phyloP scores from a whole-genome alignment of 768 basidiomycete genomes.

The Kwoniella shandongensis region DNA sequence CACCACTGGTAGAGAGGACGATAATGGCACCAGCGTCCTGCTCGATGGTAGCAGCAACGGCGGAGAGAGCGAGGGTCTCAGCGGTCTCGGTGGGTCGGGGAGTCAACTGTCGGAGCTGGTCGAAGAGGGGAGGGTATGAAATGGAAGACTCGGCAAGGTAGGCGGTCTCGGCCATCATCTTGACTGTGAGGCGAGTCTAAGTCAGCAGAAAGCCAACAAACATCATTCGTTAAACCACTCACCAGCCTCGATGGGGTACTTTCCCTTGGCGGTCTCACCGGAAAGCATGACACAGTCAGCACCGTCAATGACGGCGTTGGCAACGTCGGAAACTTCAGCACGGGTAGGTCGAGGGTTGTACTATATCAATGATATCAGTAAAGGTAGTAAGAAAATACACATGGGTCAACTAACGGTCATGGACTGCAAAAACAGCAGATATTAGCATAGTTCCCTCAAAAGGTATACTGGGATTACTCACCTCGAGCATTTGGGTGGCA shows the following conservation, averaged over 20 bases:
- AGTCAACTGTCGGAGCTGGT: constrained; percentile 76
- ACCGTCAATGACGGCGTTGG: constrained; percentile 97
- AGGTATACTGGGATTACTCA: constrained; percentile 52
- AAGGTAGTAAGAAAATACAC: background rate
- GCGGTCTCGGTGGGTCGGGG: constrained; percentile 86
- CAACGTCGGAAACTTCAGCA: constrained; percentile 95
- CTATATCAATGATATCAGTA: constrained; percentile 54
- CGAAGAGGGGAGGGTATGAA: constrained; percentile 90
- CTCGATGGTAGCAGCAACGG: constrained; percentile 91
- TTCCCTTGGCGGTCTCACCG: constrained; percentile 97
- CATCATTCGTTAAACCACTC: constrained; percentile 50
- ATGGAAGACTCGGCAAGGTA: constrained; percentile 92
- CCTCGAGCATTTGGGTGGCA: constrained; percentile 99
- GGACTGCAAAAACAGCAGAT: constrained; percentile 1
- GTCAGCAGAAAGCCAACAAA: background rate
- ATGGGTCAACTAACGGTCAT: constrained; percentile 17
- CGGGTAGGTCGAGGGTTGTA: constrained; percentile 98
- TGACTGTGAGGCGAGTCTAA: constrained; percentile 60
- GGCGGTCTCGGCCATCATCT: constrained; percentile 99
- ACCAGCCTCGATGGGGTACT: constrained; percentile 94
- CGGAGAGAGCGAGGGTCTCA: constrained; percentile 94
- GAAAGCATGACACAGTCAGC: constrained; percentile 99
- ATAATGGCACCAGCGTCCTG: constrained; percentile 93
- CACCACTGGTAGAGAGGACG: constrained; percentile 90
- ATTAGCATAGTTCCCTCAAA: background rate